Conservation (phyloP, 352 stramenopile genomes). For the Pythium coloratum region DNA sequence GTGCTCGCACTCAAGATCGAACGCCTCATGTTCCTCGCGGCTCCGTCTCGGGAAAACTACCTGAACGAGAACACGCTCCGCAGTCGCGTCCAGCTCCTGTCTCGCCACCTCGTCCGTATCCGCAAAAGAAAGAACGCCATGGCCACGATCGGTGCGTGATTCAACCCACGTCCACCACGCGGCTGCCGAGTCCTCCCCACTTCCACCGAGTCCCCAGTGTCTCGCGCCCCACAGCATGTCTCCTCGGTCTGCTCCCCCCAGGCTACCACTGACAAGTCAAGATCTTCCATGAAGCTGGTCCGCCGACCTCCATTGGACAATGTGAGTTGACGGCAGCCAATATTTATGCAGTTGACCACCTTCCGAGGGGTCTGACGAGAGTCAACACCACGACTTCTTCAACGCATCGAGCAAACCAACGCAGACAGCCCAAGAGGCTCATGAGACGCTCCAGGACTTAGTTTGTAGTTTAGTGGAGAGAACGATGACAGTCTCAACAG, state of each 20-base stretch:
- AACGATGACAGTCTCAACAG: not conserved
- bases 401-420: not conserved
- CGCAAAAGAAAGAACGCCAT: conserved; percentile 61
- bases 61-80: conserved; percentile 52
- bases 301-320: not conserved
- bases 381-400: not conserved
- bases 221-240: not conserved
- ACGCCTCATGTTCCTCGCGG: conserved; percentile 58
- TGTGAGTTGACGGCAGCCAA: not conserved
- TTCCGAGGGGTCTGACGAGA: too few species aligned
- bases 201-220: not conserved
- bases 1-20: conserved; percentile 62
- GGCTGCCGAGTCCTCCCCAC: not conserved
- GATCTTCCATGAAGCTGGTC: not conserved
- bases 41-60: conserved; percentile 57
- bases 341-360: conserved; percentile 1
- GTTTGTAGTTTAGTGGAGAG: not conserved
- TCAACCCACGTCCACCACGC: not conserved
- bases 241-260: not conserved
- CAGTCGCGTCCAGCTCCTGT: conserved; percentile 52
- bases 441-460: not conserved
- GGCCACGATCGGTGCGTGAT: conserved; percentile 28
- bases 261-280: not conserved
- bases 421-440: not conserved
- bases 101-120: conserved; percentile 54